Evolutionary conservation across 129 eudicot genomes (phyloP).

Genomic region (Flaveria robusta): DNA sequence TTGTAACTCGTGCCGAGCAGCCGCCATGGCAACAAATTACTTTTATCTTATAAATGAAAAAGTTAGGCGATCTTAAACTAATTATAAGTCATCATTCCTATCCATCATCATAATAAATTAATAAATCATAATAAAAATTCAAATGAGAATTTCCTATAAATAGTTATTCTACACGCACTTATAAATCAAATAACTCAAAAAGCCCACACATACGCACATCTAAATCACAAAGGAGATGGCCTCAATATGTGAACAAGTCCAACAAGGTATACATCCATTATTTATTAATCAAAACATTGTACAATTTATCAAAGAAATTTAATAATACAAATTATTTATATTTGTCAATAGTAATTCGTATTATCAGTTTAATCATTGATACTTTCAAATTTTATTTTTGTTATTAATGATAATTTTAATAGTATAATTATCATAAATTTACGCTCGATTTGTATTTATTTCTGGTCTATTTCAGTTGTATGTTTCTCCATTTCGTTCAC

Average conservation of each 20-base stretch:
- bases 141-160: neutral
- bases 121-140: neutral
- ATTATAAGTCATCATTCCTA: neutral
- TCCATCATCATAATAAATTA: neutral
- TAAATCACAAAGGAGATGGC: conserved; percentile 4
- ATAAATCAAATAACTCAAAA: neutral
- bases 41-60: neutral
- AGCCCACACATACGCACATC: conserved; percentile 2
- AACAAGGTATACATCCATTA: conserved; percentile 9
- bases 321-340: too few species aligned
- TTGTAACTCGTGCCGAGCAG: too few species aligned
- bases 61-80: neutral
- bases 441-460: too few species aligned
- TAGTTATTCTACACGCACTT: neutral
- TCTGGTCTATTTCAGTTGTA: too few species aligned
- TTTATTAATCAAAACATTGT: neutral
- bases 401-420: too few species aligned
- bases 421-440: too few species aligned
- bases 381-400: too few species aligned
- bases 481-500: too few species aligned
- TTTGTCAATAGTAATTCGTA: too few species aligned
- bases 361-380: too few species aligned
- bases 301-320: too few species aligned
- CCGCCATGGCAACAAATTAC: neutral
- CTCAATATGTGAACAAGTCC: conserved; percentile 4